Base-by-base conservation (phyloP, 164 flowering plant genomes). In the Berberis thunbergii region DNA sequence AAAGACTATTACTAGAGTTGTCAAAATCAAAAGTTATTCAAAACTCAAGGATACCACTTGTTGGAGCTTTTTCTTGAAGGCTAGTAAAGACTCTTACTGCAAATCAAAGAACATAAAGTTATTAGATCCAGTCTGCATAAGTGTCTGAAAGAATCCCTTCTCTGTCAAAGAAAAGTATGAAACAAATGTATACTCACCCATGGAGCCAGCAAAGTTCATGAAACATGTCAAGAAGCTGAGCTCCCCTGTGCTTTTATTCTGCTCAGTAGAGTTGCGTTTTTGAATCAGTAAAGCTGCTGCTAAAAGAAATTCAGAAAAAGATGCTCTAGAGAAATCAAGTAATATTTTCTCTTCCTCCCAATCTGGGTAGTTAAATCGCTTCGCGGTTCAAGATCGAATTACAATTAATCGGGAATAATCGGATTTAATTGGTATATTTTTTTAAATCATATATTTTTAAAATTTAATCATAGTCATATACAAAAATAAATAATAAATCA, bases 41-140 rank as follows among this genome's bases (percentile, higher is more conserved):
- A 26, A 26, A 10, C 45, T 57, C 42, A 83, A 82, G 85, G 84
- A 82, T 94, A 94, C 99, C 85, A 70, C 87, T 94, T 64, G 70
- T 66, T 62, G 99, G 99, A 64, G 96, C 97, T 49, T 86, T 78
- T 77, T 94, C 99, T 78, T 94, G 99, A 58, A 87, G 62, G 84
- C 95, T 84, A 68, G 99, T 91, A 61, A 94, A 94, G 53, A 94
- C 93, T 73, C 99, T 86, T 66, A 84, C 99, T 94, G 86, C 77
- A 76, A 72, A 65, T 66, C 56, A 70, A 57, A 69, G n/a, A 57
- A 41, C 50, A 7, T 38, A 40, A 70, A n/a, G 40, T 67, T 44
- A 61, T 7, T 39, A 57, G 56, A 54, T 55, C 38, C 9, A n/a
- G 12, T 26, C 41, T 41, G 41, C 44, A 4, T 40, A n/a, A 11